These are phyloP conservation scores for Paramecium sexaurelia DNA, from an alignment of 73 alveolate genomes.

Conservation along the genomic window DNA sequence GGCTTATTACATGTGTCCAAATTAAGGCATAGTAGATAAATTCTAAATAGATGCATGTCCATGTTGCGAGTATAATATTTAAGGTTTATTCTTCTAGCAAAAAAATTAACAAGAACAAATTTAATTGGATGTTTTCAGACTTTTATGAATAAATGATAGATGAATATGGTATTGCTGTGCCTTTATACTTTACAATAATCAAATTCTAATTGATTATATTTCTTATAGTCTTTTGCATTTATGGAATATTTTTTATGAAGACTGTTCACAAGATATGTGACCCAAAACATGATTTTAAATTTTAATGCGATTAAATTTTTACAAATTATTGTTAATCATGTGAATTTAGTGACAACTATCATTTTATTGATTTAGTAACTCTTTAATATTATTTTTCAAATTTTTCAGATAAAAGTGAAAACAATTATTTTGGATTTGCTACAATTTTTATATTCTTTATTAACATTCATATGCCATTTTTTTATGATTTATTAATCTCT, in stretches of 20 bases:
- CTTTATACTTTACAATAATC: neutral
- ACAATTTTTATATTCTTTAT: slow-evolving; percentile 18
- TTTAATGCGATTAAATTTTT: neutral
- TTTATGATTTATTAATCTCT: neutral
- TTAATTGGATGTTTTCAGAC: neutral
- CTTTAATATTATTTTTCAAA: neutral
- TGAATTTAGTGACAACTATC: neutral
- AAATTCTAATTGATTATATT: neutral
- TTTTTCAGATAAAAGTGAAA: neutral
- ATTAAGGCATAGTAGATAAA: neutral
- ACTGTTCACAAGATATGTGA: neutral
- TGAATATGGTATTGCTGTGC: neutral
- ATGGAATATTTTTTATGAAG: neutral
- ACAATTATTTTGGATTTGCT: slow-evolving; percentile 9
- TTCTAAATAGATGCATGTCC: neutral
- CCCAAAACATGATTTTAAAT: neutral
- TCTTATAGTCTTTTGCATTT: neutral
- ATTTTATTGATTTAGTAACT: neutral
- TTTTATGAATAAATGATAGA: neutral
- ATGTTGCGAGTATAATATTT: neutral
- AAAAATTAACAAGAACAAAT: neutral
- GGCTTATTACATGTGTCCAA: neutral
- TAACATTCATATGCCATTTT: slow-evolving; percentile 10
- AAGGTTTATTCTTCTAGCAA: neutral
- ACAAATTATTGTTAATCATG: neutral